Evolutionary conservation across 495 filamentous ascomycete genomes (phyloP), one percentile per base, ranked within the genome.

Genomic region (Penicillium silybi): DNA sequence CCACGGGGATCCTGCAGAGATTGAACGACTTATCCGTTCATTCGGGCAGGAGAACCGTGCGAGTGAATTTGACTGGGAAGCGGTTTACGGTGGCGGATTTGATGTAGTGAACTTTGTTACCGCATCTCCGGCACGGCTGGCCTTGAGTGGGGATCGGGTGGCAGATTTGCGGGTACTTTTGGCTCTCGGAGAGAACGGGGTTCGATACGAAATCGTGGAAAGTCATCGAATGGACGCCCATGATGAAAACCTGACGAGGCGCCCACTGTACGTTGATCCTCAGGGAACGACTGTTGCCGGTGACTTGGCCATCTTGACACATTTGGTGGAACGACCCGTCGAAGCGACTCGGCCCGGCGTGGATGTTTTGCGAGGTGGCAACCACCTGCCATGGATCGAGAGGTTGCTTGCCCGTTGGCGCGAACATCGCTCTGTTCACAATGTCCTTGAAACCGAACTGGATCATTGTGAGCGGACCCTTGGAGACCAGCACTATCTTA

Each of bases 41-140:
- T 97, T 98, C 67, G 88, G 90, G 4, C 78, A 77, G 16, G 93
- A 98, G 69, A 98, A 97, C 57, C 85, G 87, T 41, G 66, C 77
- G 17, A 78, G 71, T 0, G 70, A 82, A 10, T 95, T 97, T 57
- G 82, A 90, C 58, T 96, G 93, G 95, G 76, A 85, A 18, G 74
- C 67, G 1, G 64, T 77, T 13, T 98, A 98, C 58, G 95, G 92
- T 1, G 51, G 50, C 0, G 93, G 93, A 1, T 97, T 91, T 49
- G 86, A 97, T 60, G 90, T 96, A 1, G 77, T 98, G 42, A 90
- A 98, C 57, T 80, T 87, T 59, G 67, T 75, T 7, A 74, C 69
- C 19, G 70, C 78, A 2, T 72, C 71, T 26, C 67, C 80, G 10
- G 73, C 79, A 10, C 73, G 77, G 29, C 62, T 89, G 6, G 76